Conservation (phyloP, 495 filamentous ascomycete species). For the Penicillium samsonianum region DNA sequence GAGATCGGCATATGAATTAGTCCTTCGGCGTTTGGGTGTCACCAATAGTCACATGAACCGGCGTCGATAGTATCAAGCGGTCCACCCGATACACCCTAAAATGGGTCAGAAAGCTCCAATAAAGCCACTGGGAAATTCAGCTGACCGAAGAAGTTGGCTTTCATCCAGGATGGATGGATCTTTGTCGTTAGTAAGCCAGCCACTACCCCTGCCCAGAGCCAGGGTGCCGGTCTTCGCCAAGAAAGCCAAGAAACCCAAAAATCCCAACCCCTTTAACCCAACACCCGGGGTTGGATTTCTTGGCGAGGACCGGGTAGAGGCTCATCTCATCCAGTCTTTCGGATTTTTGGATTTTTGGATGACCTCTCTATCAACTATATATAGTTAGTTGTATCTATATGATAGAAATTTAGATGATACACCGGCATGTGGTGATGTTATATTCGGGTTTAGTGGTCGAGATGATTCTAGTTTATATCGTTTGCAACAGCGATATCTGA, state of each 20-base stretch:
- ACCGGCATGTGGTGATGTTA: neutral
- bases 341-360: no score
- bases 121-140: neutral
- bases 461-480: no score
- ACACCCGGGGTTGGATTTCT: neutral
- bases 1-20: neutral
- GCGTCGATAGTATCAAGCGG: neutral
- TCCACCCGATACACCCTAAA: neutral
- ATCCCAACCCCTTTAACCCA: neutral
- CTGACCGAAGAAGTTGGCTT: neutral
- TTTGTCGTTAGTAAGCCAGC: neutral
- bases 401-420: neutral
- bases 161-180: no score
- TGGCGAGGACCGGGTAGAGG: neutral
- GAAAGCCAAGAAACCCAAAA: no score
- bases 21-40: neutral
- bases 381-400: neutral
- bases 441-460: neutral
- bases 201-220: neutral
- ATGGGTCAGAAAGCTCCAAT: neutral
- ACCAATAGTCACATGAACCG: neutral
- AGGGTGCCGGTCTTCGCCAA: neutral
- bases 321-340: neutral
- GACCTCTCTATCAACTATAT: no score
- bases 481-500: no score